These are phyloP conservation scores for Aspergillus sp. DNA, from an alignment of 2,329 filamentous ascomycete species.

Conservation along the genomic window DNA sequence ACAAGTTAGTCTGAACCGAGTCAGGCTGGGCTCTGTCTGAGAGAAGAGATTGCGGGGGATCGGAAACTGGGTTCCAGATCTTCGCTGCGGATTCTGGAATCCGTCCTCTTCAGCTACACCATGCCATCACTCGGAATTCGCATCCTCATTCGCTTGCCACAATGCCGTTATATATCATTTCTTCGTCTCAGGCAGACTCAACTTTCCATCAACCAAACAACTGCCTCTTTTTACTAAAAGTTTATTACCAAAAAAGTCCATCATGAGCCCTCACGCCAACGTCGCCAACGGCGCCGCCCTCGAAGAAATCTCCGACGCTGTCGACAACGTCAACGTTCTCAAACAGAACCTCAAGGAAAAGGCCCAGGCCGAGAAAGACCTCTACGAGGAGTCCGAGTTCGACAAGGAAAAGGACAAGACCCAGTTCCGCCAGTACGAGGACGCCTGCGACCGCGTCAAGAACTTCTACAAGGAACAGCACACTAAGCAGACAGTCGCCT, in stretches of 20 bases:
- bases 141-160: not conserved
- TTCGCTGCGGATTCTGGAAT: slow-evolving; percentile 32
- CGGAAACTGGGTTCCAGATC: slow-evolving; percentile 28
- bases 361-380: slow-evolving; percentile 32
- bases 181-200: not conserved
- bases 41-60: not conserved
- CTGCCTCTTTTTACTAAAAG: not conserved
- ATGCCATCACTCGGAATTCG: slow-evolving; percentile 1
- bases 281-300: slow-evolving; percentile 56
- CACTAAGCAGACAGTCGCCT: slow-evolving; percentile 59
- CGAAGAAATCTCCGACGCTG: slow-evolving; percentile 58
- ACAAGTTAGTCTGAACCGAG: not conserved
- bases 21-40: not conserved
- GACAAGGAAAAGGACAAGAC: slow-evolving; percentile 76
- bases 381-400: slow-evolving; percentile 63
- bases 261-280: slow-evolving; percentile 45
- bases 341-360: slow-evolving; percentile 54
- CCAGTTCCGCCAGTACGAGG: slow-evolving; percentile 78
- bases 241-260: slow-evolving; percentile 4
- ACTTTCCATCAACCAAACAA: not conserved
- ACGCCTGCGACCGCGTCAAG: slow-evolving; percentile 80
- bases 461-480: slow-evolving; percentile 77
- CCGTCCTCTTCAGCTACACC: slow-evolving; percentile 16
- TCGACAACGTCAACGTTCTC: slow-evolving; percentile 61
- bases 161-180: slow-evolving; percentile 2